Conservation (phyloP, 345 rosid genomes). For the Iberis pinnata region DNA sequence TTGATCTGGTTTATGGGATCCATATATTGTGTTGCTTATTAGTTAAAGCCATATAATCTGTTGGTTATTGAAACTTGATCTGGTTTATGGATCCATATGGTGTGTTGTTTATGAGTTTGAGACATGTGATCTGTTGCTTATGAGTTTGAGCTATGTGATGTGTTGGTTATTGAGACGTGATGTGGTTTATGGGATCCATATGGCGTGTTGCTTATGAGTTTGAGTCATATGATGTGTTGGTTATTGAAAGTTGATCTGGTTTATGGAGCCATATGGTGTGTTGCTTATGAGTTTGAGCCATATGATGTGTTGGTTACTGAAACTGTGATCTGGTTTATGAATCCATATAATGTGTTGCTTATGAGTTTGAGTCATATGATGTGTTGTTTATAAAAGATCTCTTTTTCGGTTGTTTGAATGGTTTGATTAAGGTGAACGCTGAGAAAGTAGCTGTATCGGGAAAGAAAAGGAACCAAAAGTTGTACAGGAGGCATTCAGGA, state of each 20-base stretch:
- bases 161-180: too few relatives aligned
- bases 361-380: neutral
- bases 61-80: neutral
- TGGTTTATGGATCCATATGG: neutral
- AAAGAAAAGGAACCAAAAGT: slow-evolving; percentile 84
- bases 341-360: neutral
- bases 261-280: neutral
- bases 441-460: slow-evolving; percentile 96
- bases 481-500: slow-evolving; percentile 97
- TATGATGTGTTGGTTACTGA: neutral
- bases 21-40: neutral
- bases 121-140: neutral
- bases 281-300: neutral
- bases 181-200: too few relatives aligned
- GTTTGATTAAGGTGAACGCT: slow-evolving; percentile 65
- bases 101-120: neutral
- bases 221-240: neutral
- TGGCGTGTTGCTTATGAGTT: neutral
- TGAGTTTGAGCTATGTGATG: too few relatives aligned
- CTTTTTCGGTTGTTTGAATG: neutral
- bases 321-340: neutral
- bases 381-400: neutral
- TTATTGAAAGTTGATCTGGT: too few relatives aligned
- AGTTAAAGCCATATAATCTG: too few relatives aligned
- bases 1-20: neutral